phyloP scores from a whole-genome alignment of 257 asterid genomes.

The Nemophila menziesii region DNA sequence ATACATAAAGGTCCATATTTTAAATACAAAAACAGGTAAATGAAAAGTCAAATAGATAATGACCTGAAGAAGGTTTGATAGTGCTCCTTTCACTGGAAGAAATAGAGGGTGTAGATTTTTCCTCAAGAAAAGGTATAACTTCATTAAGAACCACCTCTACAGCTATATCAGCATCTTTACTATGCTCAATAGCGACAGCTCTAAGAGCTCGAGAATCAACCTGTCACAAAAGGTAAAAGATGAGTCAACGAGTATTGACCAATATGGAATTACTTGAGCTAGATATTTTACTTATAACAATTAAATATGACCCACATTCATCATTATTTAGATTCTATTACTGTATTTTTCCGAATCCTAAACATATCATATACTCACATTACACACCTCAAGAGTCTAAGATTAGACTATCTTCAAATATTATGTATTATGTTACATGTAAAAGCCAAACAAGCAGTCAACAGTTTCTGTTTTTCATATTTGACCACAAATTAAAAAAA shows the following conservation, averaged over 20 bases:
- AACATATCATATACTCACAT: too few species aligned
- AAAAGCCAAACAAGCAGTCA: too few species aligned
- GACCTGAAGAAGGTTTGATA: conserved; percentile 29
- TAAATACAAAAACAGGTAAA: background rate
- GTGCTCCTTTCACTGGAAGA: conserved; percentile 16
- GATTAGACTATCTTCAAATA: too few species aligned
- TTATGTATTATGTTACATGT: too few species aligned
- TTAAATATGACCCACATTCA: too few species aligned
- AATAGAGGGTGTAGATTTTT: conserved; percentile 17
- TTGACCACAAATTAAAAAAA: too few species aligned
- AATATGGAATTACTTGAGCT: too few species aligned
- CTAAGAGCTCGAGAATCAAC: conserved; percentile 60
- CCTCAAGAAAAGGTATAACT: conserved; percentile 47
- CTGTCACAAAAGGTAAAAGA: conserved; percentile 22
- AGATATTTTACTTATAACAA: too few species aligned
- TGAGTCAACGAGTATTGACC: background rate
- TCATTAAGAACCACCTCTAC: conserved; percentile 56
- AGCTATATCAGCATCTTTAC: conserved; percentile 55
- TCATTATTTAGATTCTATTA: too few species aligned
- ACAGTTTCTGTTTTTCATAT: too few species aligned
- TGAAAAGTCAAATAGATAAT: conserved; percentile 1
- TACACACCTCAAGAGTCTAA: too few species aligned
- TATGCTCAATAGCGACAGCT: conserved; percentile 81
- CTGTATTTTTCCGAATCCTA: too few species aligned
- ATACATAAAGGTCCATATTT: conserved; percentile 5